phyloP scores from a whole-genome alignment of 163 green algal species.

The Prototheca cutis region DNA sequence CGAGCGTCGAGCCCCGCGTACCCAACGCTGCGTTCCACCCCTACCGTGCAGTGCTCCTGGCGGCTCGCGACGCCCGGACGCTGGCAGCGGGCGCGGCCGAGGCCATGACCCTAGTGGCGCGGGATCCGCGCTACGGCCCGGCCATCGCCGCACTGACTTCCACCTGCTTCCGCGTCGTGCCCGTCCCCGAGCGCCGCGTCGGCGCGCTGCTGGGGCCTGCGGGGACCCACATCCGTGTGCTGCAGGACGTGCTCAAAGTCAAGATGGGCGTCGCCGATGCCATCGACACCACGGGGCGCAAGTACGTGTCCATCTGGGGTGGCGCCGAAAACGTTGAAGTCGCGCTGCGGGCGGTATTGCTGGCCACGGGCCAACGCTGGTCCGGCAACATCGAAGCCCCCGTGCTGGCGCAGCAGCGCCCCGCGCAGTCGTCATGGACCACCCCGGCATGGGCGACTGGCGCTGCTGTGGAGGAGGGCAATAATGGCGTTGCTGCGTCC shows the following conservation, averaged over 20 bases:
- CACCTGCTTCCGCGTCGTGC: slow-evolving; percentile 19
- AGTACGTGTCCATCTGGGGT: slow-evolving; percentile 22
- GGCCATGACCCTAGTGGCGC: slow-evolving; percentile 9
- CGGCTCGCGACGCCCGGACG: neutral
- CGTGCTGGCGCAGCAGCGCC: no score
- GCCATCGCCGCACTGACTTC: slow-evolving; percentile 14
- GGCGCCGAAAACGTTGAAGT: slow-evolving; percentile 18
- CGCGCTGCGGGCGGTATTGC: slow-evolving; percentile 13
- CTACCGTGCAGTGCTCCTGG: slow-evolving; percentile 21
- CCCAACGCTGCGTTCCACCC: slow-evolving; percentile 21
- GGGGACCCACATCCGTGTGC: slow-evolving; percentile 17
- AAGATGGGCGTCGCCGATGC: slow-evolving; percentile 22
- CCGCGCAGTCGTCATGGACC: no score
- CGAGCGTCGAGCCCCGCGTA: slow-evolving; percentile 16
- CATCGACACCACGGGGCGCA: neutral
- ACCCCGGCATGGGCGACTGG: no score
- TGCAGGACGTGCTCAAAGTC: slow-evolving; percentile 26
- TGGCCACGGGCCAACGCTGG: slow-evolving; percentile 17
- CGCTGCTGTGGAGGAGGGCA: no score
- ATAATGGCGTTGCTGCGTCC: no score
- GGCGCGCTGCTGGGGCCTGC: slow-evolving; percentile 20
- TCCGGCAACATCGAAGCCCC: no score
- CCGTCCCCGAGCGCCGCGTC: slow-evolving; percentile 16
- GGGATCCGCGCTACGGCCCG: slow-evolving; percentile 18
- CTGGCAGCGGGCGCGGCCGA: slow-evolving; percentile 10